Percentiles rank a stretch among this genome's conserved stretches.
These are phyloP conservation scores for Insectozyma bohioensis DNA, from an alignment of 1,139 yeast species.

Conservation along the genomic window DNA sequence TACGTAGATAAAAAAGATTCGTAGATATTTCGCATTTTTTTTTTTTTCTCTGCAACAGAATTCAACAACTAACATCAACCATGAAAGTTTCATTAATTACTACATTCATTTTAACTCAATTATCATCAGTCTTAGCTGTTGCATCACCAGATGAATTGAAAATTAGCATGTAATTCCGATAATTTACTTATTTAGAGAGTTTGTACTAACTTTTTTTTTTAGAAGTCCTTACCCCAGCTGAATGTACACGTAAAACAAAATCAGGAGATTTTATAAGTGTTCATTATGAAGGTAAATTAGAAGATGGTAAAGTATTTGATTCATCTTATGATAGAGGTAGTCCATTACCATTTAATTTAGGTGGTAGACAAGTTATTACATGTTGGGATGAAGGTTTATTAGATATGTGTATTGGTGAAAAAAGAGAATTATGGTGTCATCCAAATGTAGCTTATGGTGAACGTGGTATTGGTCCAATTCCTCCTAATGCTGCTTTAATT, in stretches of 20 bases:
- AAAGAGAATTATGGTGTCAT: conserved; percentile 76
- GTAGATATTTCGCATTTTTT: not conserved
- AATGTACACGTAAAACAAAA: conserved; percentile 57
- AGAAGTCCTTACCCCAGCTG: conserved; percentile 36
- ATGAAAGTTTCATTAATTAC: conserved; percentile 13
- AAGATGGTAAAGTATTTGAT: conserved; percentile 71
- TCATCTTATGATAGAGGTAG: conserved; percentile 63
- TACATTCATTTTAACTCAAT: conserved; percentile 10
- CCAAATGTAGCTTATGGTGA: conserved; percentile 75
- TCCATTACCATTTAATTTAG: conserved; percentile 70
- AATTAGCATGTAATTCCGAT: conserved; percentile 29
- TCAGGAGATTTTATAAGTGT: conserved; percentile 67
- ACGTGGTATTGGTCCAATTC: conserved; percentile 77
- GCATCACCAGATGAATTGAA: conserved; percentile 21
- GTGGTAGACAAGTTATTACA: conserved; percentile 72
- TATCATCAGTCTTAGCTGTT: conserved; percentile 12
- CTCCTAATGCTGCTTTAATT: conserved; percentile 65
- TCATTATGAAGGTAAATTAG: conserved; percentile 72
- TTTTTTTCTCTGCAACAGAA: too few relatives aligned
- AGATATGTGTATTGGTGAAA: conserved; percentile 85
- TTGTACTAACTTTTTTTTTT: not conserved
- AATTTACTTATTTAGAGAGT: not conserved
- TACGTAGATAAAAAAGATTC: conserved; percentile 1
- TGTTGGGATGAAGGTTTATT: conserved; percentile 88
- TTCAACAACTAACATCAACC: not conserved